These are phyloP conservation scores for Remersonia thermophila DNA, from an alignment of 2,329 filamentous ascomycete species.

Conservation along the genomic window DNA sequence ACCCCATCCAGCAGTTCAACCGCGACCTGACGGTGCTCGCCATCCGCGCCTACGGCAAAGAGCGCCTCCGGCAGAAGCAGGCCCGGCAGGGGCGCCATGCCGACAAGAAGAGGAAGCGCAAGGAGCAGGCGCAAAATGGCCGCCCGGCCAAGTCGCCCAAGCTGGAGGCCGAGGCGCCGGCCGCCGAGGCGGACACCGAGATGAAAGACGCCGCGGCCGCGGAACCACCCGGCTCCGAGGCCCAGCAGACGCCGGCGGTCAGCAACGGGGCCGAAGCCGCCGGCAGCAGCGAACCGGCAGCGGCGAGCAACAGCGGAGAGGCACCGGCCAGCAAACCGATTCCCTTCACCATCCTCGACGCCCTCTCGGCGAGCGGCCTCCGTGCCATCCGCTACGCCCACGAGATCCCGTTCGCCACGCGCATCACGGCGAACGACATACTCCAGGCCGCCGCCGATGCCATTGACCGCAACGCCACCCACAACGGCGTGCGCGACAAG, in stretches of 20 bases:
- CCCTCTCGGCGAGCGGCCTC: slow-evolving; percentile 84
- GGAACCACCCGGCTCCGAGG: slow-evolving; percentile 8
- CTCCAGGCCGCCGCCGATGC: slow-evolving; percentile 63
- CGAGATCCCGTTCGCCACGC: slow-evolving; percentile 75
- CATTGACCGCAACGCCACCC: slow-evolving; percentile 72
- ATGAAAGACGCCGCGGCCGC: slow-evolving; percentile 7
- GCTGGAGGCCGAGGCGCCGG: slow-evolving; percentile 6
- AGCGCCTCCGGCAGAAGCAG: slow-evolving; percentile 37
- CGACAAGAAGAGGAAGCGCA: slow-evolving; percentile 31
- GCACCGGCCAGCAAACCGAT: no score
- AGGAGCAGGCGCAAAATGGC: slow-evolving; percentile 30
- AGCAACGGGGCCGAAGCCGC: neutral
- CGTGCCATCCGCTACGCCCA: slow-evolving; percentile 83
- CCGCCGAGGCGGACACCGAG: slow-evolving; percentile 15
- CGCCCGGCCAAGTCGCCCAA: slow-evolving; percentile 23
- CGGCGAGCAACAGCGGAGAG: slow-evolving; percentile 2
- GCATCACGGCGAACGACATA: slow-evolving; percentile 81
- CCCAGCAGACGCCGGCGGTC: no score
- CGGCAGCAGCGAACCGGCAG: neutral
- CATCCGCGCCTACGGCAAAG: slow-evolving; percentile 77
- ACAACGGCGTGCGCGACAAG: slow-evolving; percentile 63
- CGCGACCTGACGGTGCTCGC: slow-evolving; percentile 86
- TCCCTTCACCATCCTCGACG: slow-evolving; percentile 78
- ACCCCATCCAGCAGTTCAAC: slow-evolving; percentile 98
- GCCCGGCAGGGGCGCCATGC: slow-evolving; percentile 39